Evolutionary conservation across 306 rosid species (phyloP), one percentile per base, ranked within the genome.

Genomic region (Pyrus bretschneideri): DNA sequence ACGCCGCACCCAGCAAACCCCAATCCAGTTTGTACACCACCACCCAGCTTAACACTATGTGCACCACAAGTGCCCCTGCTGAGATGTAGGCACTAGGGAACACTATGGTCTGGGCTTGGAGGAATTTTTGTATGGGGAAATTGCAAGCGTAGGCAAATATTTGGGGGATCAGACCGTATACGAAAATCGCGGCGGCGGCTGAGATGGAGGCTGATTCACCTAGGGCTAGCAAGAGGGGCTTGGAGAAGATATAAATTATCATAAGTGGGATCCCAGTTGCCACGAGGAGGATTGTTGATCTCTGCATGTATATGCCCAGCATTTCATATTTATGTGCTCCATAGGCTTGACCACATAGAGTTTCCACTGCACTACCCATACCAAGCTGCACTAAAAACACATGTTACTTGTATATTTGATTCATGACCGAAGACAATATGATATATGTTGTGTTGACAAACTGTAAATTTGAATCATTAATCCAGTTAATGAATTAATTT

Each of bases 301-400:
- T 78, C 27, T 86, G 90, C 45, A 88, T 61, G 73, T 86, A 86
- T 46, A 86, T 21, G 13, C 90, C 87, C 10, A 84, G 72, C 92
- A 88, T 83, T 0, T 83, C 85, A 27, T 42, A 80, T 64, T 62
- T 86, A 35, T 70, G 81, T 12, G 90, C 92, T 8, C 92, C 92
- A 46, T 78, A 88, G 11, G 92, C 92, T 76, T 88, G 92, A 1
- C 92, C 92, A n/a, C 92, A 88, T 2, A 88, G 83, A 5, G 92
- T 88, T 65, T 88, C 92, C 46, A 86, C 90, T 0, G 90, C 92
- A 40, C 92, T 88, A 27, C 90, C 92, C 92, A 86, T 88, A 15
- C 92, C 92, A 25, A 88, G 82, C 92, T 85, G 73, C 30, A 62
- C 35, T 2, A 46, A 33, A 21, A 33, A 71, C 63, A 58, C 9